phyloP scores from a whole-genome alignment of 2,329 filamentous ascomycete species.

The Stemphylium lycopersici region DNA sequence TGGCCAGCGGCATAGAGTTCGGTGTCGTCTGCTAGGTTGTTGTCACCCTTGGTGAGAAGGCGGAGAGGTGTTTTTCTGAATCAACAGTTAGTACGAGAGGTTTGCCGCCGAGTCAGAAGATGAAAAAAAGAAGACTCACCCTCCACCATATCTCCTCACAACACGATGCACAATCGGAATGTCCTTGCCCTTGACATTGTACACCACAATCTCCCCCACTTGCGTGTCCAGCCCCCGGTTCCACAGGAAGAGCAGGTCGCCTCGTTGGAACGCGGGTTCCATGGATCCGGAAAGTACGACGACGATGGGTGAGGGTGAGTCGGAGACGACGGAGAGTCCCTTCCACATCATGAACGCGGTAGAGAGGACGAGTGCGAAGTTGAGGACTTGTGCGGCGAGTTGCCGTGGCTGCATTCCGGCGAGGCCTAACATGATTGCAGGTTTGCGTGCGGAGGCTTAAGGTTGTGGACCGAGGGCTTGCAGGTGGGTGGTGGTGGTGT shows the following conservation, averaged over 20 bases:
- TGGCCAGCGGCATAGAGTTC: conserved; percentile 87
- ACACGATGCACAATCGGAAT: conserved; percentile 97
- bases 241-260: conserved; percentile 78
- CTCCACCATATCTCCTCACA: conserved; percentile 71
- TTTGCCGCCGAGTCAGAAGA: not conserved
- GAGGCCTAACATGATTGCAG: conserved; percentile 54
- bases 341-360: conserved; percentile 95
- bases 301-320: conserved; percentile 72
- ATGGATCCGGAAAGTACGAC: conserved; percentile 85
- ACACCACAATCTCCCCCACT: conserved; percentile 76
- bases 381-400: conserved; percentile 79
- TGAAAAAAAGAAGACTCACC: conserved; percentile 49
- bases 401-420: conserved; percentile 75
- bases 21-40: conserved; percentile 92
- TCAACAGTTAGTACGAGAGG: conserved; percentile 17
- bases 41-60: conserved; percentile 96
- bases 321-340: conserved; percentile 77
- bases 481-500: too few species aligned
- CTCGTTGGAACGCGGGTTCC: conserved; percentile 82
- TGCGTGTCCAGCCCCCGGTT: conserved; percentile 70
- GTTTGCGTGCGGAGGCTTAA: not conserved
- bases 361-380: conserved; percentile 87
- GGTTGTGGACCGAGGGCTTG: not conserved
- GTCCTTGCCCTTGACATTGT: conserved; percentile 89
- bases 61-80: conserved; percentile 58